These are phyloP conservation scores for Davidsoniella neocaledoniae DNA, from an alignment of 2,329 filamentous ascomycete species.

Conservation along the genomic window DNA sequence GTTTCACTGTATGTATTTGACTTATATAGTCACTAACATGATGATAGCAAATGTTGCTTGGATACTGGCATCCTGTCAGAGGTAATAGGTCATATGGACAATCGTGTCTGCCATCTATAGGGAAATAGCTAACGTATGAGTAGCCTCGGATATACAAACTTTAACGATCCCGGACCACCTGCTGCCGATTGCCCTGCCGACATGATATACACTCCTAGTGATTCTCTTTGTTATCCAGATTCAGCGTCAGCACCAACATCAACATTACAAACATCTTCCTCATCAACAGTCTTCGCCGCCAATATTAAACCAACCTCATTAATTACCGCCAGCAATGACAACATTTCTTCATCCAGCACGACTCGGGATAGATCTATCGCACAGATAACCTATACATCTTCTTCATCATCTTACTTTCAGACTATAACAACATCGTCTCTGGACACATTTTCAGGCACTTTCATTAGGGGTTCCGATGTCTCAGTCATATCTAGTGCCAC, in stretches of 20 bases:
- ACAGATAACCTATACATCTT: no score
- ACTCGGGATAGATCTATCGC: no score
- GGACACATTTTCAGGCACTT: no score
- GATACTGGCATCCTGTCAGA: constrained; percentile 11
- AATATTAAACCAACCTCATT: neutral
- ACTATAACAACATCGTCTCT: no score
- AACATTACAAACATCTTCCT: neutral
- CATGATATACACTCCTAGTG: constrained; percentile 6
- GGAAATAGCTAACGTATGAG: neutral
- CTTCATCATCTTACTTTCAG: no score
- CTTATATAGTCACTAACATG: neutral
- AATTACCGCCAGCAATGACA: no score
- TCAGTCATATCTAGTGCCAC: no score
- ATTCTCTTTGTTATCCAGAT: neutral
- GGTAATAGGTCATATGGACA: constrained; percentile 3
- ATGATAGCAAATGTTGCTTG: constrained; percentile 12
- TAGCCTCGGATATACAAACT: constrained; percentile 11
- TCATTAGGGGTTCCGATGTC: no score
- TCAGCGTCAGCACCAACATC: neutral
- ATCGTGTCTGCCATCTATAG: neutral
- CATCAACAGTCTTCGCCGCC: neutral
- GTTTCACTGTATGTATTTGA: neutral
- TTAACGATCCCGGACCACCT: constrained; percentile 9
- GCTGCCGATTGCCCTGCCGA: constrained; percentile 4
- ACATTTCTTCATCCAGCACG: no score